Evolutionary conservation across 1,284 basidiomycete species (phyloP).

Genomic region (Marasmius sp.): DNA sequence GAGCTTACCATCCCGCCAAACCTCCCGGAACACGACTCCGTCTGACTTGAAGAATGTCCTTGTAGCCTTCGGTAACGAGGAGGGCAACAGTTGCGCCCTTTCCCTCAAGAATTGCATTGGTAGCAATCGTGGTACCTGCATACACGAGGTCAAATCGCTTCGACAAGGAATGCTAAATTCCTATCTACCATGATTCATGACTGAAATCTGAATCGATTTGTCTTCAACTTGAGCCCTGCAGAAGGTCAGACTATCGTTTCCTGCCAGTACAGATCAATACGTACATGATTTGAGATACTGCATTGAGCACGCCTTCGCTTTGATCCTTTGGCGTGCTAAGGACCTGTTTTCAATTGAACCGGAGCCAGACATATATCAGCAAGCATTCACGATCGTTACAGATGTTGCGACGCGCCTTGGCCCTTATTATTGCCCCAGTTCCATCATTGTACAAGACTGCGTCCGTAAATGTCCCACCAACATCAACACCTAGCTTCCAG

Average conservation of each 20-base stretch:
- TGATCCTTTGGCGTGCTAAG: conserved; percentile 25
- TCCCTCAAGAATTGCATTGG: conserved; percentile 29
- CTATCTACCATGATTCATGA: conserved; percentile 18
- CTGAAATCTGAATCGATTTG: conserved; percentile 6
- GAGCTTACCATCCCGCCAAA: conserved; percentile 18
- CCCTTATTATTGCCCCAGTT: conserved; percentile 22
- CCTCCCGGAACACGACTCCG: conserved; percentile 31
- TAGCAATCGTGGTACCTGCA: conserved; percentile 26
- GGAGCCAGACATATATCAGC: background rate
- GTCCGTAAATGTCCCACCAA: conserved; percentile 28
- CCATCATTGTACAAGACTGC: conserved; percentile 21
- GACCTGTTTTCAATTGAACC: conserved; percentile 6
- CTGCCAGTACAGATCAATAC: background rate
- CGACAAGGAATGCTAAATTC: background rate
- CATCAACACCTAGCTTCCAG: conserved; percentile 23
- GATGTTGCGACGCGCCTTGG: conserved; percentile 18
- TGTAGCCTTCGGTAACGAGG: conserved; percentile 31
- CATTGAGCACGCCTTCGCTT: conserved; percentile 21
- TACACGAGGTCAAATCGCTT: background rate
- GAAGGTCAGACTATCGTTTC: background rate
- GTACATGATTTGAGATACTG: conserved; percentile 4
- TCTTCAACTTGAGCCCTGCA: background rate
- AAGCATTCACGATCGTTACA: background rate
- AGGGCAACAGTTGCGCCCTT: conserved; percentile 29
- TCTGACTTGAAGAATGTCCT: conserved; percentile 28